These are phyloP conservation scores for Mychonastes homosphaera DNA, from an alignment of 139 green algal genomes.

Conservation along the genomic window DNA sequence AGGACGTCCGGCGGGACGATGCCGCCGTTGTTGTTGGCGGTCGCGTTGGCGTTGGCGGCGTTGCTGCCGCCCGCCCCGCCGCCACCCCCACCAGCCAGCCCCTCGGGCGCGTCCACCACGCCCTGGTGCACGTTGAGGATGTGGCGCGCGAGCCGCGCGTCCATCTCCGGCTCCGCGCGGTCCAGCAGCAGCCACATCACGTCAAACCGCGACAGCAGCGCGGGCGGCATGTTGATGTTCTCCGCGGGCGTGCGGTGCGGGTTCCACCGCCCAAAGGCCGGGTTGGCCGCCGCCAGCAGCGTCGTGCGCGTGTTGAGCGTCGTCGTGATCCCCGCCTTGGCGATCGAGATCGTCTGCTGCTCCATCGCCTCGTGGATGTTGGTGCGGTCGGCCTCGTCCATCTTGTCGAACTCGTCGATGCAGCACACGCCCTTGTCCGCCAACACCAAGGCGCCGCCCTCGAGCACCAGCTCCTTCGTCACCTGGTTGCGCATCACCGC, in stretches of 20 bases:
- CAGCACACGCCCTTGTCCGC: constrained; percentile 97
- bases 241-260: constrained; percentile 71
- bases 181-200: constrained; percentile 98
- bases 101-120: not conserved
- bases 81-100: constrained; percentile 15
- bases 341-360: constrained; percentile 98
- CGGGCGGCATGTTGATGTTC: constrained; percentile 95
- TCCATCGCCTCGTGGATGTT: constrained; percentile 99
- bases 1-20: constrained; percentile 51
- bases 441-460: constrained; percentile 94
- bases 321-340: constrained; percentile 98
- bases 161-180: constrained; percentile 51
- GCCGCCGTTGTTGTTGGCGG: constrained; percentile 11
- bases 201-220: constrained; percentile 74
- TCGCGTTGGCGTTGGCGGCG: not conserved
- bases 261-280: constrained; percentile 92
- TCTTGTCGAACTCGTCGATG: constrained; percentile 99
- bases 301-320: constrained; percentile 96
- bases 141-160: constrained; percentile 77
- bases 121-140: constrained; percentile 81
- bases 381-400: constrained; percentile 96
- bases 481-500: constrained; percentile 77
- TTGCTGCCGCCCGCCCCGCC: not conserved
- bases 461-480: constrained; percentile 92
- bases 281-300: constrained; percentile 94